Conservation (phyloP, 306 rosid species). For the Gastrolobium bilobum region DNA sequence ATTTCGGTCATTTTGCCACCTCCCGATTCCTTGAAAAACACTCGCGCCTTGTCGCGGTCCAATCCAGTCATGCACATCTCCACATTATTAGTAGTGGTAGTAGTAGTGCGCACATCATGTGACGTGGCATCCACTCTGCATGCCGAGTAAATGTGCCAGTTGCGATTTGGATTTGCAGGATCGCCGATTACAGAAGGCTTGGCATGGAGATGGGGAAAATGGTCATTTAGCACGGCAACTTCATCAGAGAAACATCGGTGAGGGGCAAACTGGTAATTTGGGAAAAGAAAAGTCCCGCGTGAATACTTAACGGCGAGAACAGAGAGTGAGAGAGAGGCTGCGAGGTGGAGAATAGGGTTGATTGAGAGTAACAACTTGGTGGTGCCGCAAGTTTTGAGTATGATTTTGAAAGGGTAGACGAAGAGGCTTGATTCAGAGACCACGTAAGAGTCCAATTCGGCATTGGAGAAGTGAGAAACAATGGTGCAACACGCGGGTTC, state of each 20-base stretch:
- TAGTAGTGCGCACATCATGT: too few relatives aligned
- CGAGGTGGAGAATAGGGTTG: slow-evolving; percentile 54
- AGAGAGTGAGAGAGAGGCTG: slow-evolving; percentile 54
- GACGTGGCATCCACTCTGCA: neutral
- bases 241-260: slow-evolving; percentile 66
- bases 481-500: slow-evolving; percentile 72
- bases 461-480: slow-evolving; percentile 58
- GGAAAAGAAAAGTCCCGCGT: slow-evolving; percentile 71
- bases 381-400: slow-evolving; percentile 75
- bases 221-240: slow-evolving; percentile 52
- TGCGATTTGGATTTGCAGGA: slow-evolving; percentile 45
- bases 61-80: slow-evolving; percentile 76
- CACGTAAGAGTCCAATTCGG: slow-evolving; percentile 70
- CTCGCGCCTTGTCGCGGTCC: slow-evolving; percentile 58
- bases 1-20: slow-evolving; percentile 57
- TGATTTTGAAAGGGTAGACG: slow-evolving; percentile 55
- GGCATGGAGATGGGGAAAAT: slow-evolving; percentile 52
- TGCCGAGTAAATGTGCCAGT: slow-evolving; percentile 71
- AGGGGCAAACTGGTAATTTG: slow-evolving; percentile 65
- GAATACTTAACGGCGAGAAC: slow-evolving; percentile 59
- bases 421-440: slow-evolving; percentile 79
- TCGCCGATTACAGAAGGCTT: slow-evolving; percentile 62
- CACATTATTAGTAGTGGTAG: too few relatives aligned
- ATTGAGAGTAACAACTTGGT: slow-evolving; percentile 65
- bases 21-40: slow-evolving; percentile 60